Conservation (phyloP, 441 rosid species). For the Raphanus hybrid region DNA sequence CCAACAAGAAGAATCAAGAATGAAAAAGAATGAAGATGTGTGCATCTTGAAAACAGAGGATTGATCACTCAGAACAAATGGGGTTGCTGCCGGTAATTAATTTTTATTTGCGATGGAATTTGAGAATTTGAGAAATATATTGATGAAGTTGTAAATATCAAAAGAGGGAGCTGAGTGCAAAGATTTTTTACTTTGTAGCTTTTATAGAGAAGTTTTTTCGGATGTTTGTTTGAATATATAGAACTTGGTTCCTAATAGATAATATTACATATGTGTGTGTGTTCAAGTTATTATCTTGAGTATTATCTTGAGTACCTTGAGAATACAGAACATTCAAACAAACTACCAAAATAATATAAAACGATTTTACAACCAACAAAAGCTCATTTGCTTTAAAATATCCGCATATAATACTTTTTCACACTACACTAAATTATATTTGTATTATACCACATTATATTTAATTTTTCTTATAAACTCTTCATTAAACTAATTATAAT, state of each 20-base stretch:
- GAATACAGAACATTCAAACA: no score
- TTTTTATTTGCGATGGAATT: conserved; percentile 32
- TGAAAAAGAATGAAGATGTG: conserved; percentile 14
- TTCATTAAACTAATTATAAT: no score
- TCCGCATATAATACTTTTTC: no score
- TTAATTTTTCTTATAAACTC: no score
- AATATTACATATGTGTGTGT: conserved; percentile 1
- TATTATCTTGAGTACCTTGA: background rate
- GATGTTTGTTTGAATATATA: conserved; percentile 37
- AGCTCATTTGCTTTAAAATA: no score
- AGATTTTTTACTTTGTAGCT: conserved; percentile 30
- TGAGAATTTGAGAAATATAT: conserved; percentile 2
- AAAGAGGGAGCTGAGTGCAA: conserved; percentile 7
- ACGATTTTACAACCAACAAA: no score
- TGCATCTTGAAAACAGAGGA: conserved; percentile 26
- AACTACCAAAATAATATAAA: no score
- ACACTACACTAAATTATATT: no score
- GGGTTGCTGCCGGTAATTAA: conserved; percentile 32
- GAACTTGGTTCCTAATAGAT: conserved; percentile 10
- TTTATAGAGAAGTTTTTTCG: conserved; percentile 24
- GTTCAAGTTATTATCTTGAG: background rate
- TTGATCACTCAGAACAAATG: conserved; percentile 14
- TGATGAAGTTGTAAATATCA: conserved; percentile 40
- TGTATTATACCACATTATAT: no score
- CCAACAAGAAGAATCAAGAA: background rate